phyloP scores from a whole-genome alignment of 345 rosid species.

The Toxicodendron radicans region DNA sequence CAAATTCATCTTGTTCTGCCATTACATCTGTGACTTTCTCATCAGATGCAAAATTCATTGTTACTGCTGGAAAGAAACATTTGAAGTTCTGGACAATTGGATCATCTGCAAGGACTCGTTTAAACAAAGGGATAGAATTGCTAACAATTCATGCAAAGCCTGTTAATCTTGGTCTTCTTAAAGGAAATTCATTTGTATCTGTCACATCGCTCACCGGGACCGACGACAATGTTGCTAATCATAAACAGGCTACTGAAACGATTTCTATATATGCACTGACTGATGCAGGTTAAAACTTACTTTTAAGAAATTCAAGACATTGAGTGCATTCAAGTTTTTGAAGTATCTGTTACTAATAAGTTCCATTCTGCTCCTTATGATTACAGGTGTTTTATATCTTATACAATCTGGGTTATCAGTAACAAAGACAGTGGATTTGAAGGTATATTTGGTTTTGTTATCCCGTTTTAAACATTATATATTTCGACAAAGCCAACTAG shows the following conservation, averaged over 20 bases:
- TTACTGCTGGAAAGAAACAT: conserved; percentile 82
- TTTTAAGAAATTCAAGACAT: conserved; percentile 19
- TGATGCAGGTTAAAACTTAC: conserved; percentile 52
- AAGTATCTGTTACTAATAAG: conserved; percentile 9
- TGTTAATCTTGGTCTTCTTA: conserved; percentile 54
- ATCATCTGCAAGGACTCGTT: conserved; percentile 52
- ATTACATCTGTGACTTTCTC: conserved; percentile 70
- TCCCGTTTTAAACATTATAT: background rate
- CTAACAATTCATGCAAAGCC: conserved; percentile 54
- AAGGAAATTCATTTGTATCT: conserved; percentile 64
- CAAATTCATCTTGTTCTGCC: conserved; percentile 56
- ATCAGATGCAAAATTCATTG: conserved; percentile 53
- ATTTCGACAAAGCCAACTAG: background rate
- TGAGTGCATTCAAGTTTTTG: conserved; percentile 17
- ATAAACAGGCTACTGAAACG: conserved; percentile 36
- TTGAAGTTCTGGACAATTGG: conserved; percentile 71
- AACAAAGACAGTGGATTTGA: conserved; percentile 55
- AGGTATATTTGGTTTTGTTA: conserved; percentile 39
- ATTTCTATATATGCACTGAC: conserved; percentile 57
- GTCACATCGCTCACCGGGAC: conserved; percentile 44
- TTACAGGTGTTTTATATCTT: conserved; percentile 65
- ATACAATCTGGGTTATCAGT: conserved; percentile 46
- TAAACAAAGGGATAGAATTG: conserved; percentile 39
- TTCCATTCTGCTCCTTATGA: conserved; percentile 19
- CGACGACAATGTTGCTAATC: conserved; percentile 23